Conservation (phyloP, 2,329 filamentous ascomycete species). For the Colletotrichum sidae region DNA sequence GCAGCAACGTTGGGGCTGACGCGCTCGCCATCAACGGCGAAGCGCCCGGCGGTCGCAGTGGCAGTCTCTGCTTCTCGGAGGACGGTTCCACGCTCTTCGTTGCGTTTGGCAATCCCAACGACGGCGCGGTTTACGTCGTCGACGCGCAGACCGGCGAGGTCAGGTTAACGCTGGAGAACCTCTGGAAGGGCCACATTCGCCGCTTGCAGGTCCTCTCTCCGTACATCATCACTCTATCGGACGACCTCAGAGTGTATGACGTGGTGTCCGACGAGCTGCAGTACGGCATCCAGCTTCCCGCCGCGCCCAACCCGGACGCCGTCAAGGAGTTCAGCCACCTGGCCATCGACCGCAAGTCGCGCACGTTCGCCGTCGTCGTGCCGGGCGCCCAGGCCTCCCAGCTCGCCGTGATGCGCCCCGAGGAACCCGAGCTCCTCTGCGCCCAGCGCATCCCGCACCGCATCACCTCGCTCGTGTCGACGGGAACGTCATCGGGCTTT, state of each 20-base stretch:
- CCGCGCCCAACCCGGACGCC: conserved; percentile 47
- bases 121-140: conserved; percentile 79
- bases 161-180: conserved; percentile 73
- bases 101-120: conserved; percentile 65
- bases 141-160: conserved; percentile 77
- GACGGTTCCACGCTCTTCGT: conserved; percentile 87
- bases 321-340: conserved; percentile 68
- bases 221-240: conserved; percentile 80
- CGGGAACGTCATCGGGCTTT: conserved; percentile 76
- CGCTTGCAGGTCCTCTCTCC: conserved; percentile 79
- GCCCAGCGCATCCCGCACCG: conserved; percentile 66
- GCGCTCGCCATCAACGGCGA: conserved; percentile 44
- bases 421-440: conserved; percentile 68
- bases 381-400: conserved; percentile 60
- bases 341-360: conserved; percentile 74
- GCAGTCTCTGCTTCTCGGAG: conserved; percentile 81
- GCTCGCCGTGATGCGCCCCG: conserved; percentile 75
- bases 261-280: conserved; percentile 81
- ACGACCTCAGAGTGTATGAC: conserved; percentile 83
- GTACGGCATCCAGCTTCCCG: conserved; percentile 71
- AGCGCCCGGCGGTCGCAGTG: conserved; percentile 58
- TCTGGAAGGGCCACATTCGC: conserved; percentile 74
- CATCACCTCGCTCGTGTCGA: conserved; percentile 75
- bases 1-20: conserved; percentile 47
- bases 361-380: conserved; percentile 75